A percentile compares a stretch with the other conserved stretches of the same genome.
phyloP scores from a whole-genome alignment of 345 rosid genomes.

The Rhodamnia rubescens region DNA sequence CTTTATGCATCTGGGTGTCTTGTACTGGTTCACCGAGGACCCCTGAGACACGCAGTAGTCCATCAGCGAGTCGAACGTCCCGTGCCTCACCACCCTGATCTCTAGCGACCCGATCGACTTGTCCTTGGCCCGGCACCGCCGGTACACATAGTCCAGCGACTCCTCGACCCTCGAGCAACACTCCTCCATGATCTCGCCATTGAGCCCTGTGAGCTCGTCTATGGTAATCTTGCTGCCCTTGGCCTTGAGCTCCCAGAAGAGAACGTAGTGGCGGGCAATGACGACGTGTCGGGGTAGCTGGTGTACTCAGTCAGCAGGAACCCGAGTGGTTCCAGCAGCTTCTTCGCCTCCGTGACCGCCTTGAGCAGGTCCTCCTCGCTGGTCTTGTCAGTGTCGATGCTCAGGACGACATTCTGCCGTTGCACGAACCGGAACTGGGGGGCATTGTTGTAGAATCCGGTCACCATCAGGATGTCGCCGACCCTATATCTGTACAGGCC shows the following conservation, averaged over 20 bases:
- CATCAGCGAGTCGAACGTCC: conserved; percentile 78
- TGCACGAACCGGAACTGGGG: conserved; percentile 84
- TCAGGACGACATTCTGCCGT: conserved; percentile 67
- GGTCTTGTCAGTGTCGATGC: conserved; percentile 87
- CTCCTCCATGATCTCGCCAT: conserved; percentile 46
- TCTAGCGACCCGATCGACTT: conserved; percentile 74
- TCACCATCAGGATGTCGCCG: conserved; percentile 79
- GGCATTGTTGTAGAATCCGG: conserved; percentile 72
- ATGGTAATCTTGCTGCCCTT: background rate
- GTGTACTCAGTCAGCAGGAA: conserved; percentile 73
- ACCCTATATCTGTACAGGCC: conserved; percentile 85
- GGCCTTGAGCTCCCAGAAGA: conserved; percentile 76
- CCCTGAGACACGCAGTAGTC: conserved; percentile 79
- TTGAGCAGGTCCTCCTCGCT: conserved; percentile 80
- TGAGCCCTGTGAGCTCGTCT: conserved; percentile 16
- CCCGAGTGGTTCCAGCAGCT: conserved; percentile 45
- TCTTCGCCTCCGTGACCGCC: conserved; percentile 65
- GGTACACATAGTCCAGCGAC: conserved; percentile 71
- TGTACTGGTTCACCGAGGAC: conserved; percentile 88
- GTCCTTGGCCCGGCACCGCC: conserved; percentile 76
- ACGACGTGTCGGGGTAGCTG: conserved; percentile 61
- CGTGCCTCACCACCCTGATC: conserved; percentile 68
- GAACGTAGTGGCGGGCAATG: conserved; percentile 82
- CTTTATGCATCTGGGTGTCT: conserved; percentile 87
- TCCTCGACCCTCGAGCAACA: conserved; percentile 79